A percentile compares a stretch with the other conserved stretches of the same genome.
phyloP scores from a whole-genome alignment of 768 basidiomycete species.

The Panus rudis region DNA sequence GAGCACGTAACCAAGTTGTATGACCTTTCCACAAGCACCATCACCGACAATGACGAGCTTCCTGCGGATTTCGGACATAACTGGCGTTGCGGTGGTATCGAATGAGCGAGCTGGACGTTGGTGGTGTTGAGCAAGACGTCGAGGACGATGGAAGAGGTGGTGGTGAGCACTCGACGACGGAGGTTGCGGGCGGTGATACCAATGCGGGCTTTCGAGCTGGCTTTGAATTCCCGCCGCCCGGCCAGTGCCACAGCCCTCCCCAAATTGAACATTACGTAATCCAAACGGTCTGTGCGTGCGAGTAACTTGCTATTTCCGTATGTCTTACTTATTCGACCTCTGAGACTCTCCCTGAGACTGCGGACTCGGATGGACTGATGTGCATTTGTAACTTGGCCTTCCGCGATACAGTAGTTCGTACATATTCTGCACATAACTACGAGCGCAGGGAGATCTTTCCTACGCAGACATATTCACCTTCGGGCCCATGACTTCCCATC shows the following conservation, averaged over 20 bases:
- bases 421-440: too few relatives aligned
- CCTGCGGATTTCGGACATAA: constrained; percentile 95
- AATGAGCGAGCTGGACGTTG: constrained; percentile 8
- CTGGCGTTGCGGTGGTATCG: not conserved
- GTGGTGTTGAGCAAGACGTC: constrained; percentile 6
- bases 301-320: not conserved
- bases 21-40: constrained; percentile 93
- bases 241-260: constrained; percentile 10
- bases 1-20: constrained; percentile 7
- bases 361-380: too few relatives aligned
- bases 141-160: constrained; percentile 9
- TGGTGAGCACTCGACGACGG: not conserved
- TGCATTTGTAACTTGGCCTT: too few relatives aligned
- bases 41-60: constrained; percentile 99
- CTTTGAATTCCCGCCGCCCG: constrained; percentile 10
- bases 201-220: constrained; percentile 20
- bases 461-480: constrained; percentile 51
- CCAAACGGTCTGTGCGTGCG: constrained; percentile 18
- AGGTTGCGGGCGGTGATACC: constrained; percentile 12
- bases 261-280: constrained; percentile 8
- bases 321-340: too few relatives aligned
- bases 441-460: constrained; percentile 8
- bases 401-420: too few relatives aligned
- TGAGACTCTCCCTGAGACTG: too few relatives aligned
- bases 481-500: constrained; percentile 61